These are phyloP conservation scores for Hyaloscypha finlandica DNA, from an alignment of 495 filamentous ascomycete species.

Conservation along the genomic window DNA sequence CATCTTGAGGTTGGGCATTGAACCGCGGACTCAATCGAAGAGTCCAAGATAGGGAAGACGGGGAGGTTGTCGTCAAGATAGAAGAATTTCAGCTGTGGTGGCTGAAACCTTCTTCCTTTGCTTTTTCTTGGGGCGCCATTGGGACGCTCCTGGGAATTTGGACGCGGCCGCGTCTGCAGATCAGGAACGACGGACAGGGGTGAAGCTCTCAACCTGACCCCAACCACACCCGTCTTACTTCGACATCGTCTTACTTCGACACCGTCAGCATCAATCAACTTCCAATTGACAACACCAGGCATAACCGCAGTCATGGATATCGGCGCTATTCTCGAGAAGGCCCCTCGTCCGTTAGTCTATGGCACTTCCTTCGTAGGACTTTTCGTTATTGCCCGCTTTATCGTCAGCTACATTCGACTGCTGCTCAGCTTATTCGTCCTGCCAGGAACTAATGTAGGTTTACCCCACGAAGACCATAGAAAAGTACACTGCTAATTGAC, in stretches of 20 bases:
- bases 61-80: background rate
- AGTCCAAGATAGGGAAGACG: background rate
- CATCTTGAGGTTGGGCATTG: background rate
- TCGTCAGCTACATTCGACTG: conserved; percentile 63
- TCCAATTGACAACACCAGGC: background rate
- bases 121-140: background rate
- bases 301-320: background rate
- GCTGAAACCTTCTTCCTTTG: background rate
- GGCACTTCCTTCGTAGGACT: conserved; percentile 50
- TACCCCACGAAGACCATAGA: background rate
- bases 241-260: no score
- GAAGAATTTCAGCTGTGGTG: background rate
- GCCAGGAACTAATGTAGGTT: conserved; percentile 56
- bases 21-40: background rate
- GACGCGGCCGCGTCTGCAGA: background rate
- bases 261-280: background rate
- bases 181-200: background rate
- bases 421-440: conserved; percentile 78
- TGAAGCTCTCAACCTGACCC: background rate
- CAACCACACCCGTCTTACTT: background rate
- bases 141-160: background rate
- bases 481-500: background rate
- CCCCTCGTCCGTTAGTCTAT: background rate
- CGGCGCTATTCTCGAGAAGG: background rate
- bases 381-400: conserved; percentile 56